These are phyloP conservation scores for Pelargonium australe DNA, from an alignment of 441 rosid species.

Conservation along the genomic window DNA sequence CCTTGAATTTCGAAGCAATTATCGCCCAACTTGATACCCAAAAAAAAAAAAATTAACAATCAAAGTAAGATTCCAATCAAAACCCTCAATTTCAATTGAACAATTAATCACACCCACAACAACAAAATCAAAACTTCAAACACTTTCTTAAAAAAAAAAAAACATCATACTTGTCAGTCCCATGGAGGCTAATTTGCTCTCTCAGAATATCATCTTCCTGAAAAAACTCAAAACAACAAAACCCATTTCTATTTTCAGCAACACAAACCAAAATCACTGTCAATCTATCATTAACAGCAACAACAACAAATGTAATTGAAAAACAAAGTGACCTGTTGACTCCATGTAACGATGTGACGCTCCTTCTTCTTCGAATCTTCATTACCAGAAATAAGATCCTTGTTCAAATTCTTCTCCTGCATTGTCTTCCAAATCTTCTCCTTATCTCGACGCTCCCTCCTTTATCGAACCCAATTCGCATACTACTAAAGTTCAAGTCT, in stretches of 20 bases:
- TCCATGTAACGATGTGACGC: slow-evolving; percentile 89
- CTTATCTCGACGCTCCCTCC: slow-evolving; percentile 57
- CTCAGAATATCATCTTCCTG: slow-evolving; percentile 95
- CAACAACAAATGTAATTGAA: slow-evolving; percentile 1
- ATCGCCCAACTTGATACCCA: slow-evolving; percentile 68
- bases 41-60: slow-evolving; percentile 17
- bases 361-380: slow-evolving; percentile 93
- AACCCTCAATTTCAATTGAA: slow-evolving; percentile 16
- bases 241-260: slow-evolving; percentile 4
- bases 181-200: slow-evolving; percentile 69
- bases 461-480: slow-evolving; percentile 61
- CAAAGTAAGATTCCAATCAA: slow-evolving; percentile 4
- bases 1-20: slow-evolving; percentile 85
- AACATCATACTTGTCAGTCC: slow-evolving; percentile 77
- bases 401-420: slow-evolving; percentile 48
- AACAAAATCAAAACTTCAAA: background rate
- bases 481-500: slow-evolving; percentile 33
- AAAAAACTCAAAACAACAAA: slow-evolving; percentile 10
- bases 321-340: slow-evolving; percentile 50
- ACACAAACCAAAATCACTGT: slow-evolving; percentile 4
- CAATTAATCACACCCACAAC: background rate
- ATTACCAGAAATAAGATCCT: slow-evolving; percentile 30
- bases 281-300: background rate
- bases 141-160: too few species aligned
- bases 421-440: slow-evolving; percentile 24